A percentile compares a stretch with the other conserved stretches of the same genome.
Evolutionary conservation across 2,329 filamentous ascomycete species (phyloP).

Genomic region (Nemania abortiva): DNA sequence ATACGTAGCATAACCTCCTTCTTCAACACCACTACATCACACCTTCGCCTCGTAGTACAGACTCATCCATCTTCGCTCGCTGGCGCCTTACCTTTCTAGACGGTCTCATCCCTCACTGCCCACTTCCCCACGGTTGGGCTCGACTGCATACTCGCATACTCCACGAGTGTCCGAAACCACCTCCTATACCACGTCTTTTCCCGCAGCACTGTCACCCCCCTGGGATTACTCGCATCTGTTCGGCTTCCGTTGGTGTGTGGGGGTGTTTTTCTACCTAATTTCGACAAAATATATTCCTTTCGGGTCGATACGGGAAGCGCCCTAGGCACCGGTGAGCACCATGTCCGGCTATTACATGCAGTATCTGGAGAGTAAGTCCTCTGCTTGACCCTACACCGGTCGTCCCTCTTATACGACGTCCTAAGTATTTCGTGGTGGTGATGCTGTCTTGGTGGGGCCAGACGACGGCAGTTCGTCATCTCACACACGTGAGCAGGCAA

Average conservation of each 20-base stretch:
- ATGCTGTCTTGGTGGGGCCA: constrained; percentile 50
- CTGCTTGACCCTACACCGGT: constrained; percentile 38
- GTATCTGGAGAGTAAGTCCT: constrained; percentile 78
- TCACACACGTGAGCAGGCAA: constrained; percentile 52
- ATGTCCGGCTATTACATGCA: constrained; percentile 79
- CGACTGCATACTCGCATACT: constrained; percentile 67
- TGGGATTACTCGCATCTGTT: constrained; percentile 47
- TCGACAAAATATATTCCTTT: constrained; percentile 46
- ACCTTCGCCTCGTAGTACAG: constrained; percentile 56
- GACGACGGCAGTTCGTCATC: constrained; percentile 51
- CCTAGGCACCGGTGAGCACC: constrained; percentile 45
- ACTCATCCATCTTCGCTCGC: constrained; percentile 51
- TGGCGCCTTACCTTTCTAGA: constrained; percentile 53
- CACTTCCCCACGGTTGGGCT: constrained; percentile 64
- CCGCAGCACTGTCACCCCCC: constrained; percentile 47
- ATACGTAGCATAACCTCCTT: constrained; percentile 62
- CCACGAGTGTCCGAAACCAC: constrained; percentile 45
- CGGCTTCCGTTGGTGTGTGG: constrained; percentile 46
- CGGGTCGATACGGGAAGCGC: constrained; percentile 44
- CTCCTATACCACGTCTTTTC: constrained; percentile 50
- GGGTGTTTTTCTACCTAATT: constrained; percentile 43
- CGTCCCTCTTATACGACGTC: constrained; percentile 31
- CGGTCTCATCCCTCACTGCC: constrained; percentile 51
- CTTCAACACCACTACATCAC: constrained; percentile 56
- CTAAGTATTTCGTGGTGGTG: constrained; percentile 49